These are phyloP conservation scores for Ophiostoma sp. DNA, from an alignment of 2,329 filamentous ascomycete genomes.

Conservation along the genomic window DNA sequence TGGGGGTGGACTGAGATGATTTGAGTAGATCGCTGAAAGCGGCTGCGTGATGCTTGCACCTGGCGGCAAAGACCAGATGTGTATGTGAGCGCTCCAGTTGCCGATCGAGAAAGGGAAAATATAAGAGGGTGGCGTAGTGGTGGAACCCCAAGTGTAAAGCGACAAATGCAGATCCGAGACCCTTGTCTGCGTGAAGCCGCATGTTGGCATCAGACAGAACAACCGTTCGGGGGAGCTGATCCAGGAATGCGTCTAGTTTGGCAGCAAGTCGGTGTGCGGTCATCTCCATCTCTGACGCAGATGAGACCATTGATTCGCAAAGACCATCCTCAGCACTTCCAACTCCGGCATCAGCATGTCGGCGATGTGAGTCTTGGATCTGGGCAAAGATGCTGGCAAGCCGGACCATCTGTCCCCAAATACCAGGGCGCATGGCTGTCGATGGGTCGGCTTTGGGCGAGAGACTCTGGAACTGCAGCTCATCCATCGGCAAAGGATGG, in stretches of 20 bases:
- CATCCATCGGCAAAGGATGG: conserved; percentile 7
- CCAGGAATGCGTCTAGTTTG: not conserved
- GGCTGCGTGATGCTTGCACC: conserved; percentile 12
- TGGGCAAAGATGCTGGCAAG: conserved; percentile 10
- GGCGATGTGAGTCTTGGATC: conserved; percentile 8
- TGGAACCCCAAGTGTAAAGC: conserved; percentile 6
- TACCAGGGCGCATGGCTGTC: not conserved
- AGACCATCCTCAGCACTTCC: not conserved
- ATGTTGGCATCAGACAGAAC: conserved; percentile 4
- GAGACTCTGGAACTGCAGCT: conserved; percentile 10
- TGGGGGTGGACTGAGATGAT: not conserved
- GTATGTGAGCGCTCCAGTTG: conserved; percentile 5
- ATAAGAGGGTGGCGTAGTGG: conserved; percentile 10
- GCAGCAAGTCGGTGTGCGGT: not conserved
- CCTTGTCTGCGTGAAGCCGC: not conserved
- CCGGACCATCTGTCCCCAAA: conserved; percentile 12
- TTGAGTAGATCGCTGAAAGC: conserved; percentile 11
- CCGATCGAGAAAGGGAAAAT: conserved; percentile 12
- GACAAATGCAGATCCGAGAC: conserved; percentile 4
- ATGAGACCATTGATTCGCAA: not conserved
- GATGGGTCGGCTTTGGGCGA: not conserved
- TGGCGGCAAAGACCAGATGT: not conserved
- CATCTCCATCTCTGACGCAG: not conserved
- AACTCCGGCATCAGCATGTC: not conserved
- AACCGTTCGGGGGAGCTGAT: not conserved